phyloP scores from a whole-genome alignment of 2,329 filamentous ascomycete genomes.

The Penicillium janthinellum region DNA sequence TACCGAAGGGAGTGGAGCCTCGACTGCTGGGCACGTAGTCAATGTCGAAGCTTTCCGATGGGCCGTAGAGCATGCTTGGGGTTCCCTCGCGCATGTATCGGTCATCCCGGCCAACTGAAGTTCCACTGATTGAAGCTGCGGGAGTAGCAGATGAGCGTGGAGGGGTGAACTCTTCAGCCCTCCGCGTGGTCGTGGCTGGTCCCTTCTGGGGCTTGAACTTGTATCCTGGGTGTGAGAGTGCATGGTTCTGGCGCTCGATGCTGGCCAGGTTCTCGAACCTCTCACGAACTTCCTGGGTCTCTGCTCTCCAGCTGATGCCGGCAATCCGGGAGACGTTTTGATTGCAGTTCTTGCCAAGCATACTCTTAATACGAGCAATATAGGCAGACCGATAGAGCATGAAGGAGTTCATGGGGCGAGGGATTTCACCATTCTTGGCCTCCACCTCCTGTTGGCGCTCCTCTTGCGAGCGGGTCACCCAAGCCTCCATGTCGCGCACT shows the following conservation, averaged over 20 bases:
- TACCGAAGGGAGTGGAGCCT: slow-evolving; percentile 39
- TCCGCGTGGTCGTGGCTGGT: slow-evolving; percentile 44
- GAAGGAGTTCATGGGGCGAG: slow-evolving; percentile 95
- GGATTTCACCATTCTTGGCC: slow-evolving; percentile 72
- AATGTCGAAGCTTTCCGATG: slow-evolving; percentile 30
- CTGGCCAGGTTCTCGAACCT: slow-evolving; percentile 78
- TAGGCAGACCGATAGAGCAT: slow-evolving; percentile 96
- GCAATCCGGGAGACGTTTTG: slow-evolving; percentile 88
- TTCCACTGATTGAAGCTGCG: slow-evolving; percentile 10
- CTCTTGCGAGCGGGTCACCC: slow-evolving; percentile 71
- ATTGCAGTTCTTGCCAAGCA: slow-evolving; percentile 85
- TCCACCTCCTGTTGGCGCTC: slow-evolving; percentile 68
- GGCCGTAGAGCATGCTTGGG: slow-evolving; percentile 17
- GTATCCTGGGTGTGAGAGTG: slow-evolving; percentile 82
- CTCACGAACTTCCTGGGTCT: slow-evolving; percentile 70
- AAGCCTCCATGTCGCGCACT: slow-evolving; percentile 76
- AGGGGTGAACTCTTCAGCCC: slow-evolving; percentile 22
- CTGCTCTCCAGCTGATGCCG: slow-evolving; percentile 81
- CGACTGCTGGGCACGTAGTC: slow-evolving; percentile 35
- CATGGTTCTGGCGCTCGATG: slow-evolving; percentile 81
- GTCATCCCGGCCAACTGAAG: slow-evolving; percentile 42
- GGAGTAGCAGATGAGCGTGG: slow-evolving; percentile 8
- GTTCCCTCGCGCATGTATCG: slow-evolving; percentile 4
- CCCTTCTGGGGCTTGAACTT: slow-evolving; percentile 88
- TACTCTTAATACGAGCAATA: slow-evolving; percentile 80